Evolutionary conservation across 129 eudicot genomes (phyloP).

Genomic region (Erigeron canadensis): DNA sequence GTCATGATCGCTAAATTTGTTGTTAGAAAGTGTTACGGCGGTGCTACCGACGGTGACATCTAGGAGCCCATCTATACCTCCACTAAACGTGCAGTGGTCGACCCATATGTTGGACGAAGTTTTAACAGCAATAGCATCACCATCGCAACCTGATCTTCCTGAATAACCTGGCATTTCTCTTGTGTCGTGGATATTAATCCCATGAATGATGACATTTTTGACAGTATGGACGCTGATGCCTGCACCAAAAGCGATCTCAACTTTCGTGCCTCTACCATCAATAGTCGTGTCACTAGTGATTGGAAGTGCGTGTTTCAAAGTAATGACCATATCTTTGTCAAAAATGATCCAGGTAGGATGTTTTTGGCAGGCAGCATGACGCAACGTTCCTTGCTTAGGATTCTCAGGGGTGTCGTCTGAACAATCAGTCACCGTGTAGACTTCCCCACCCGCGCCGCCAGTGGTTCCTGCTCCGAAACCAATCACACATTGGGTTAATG

Average conservation of each 20-base stretch:
- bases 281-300: constrained; percentile 34
- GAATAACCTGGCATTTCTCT: not conserved
- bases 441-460: constrained; percentile 32
- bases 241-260: constrained; percentile 30
- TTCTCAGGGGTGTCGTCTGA: constrained; percentile 24
- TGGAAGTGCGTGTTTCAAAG: constrained; percentile 24
- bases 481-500: constrained; percentile 25
- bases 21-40: not conserved
- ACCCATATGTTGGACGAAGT: constrained; percentile 5
- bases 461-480: constrained; percentile 35
- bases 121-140: constrained; percentile 13
- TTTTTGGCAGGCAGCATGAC: constrained; percentile 20
- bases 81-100: constrained; percentile 11
- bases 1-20: constrained; percentile 7
- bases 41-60: constrained; percentile 8
- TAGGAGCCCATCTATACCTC: constrained; percentile 15
- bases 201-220: constrained; percentile 30
- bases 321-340: constrained; percentile 28
- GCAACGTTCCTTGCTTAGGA: constrained; percentile 38
- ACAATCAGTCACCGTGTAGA: constrained; percentile 29
- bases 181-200: constrained; percentile 16
- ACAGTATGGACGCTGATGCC: constrained; percentile 29
- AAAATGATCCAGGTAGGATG: constrained; percentile 36
- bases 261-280: constrained; percentile 34
- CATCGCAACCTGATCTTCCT: not conserved